Percentiles rank a stretch among this genome's conserved stretches.
Evolutionary conservation across 2,329 filamentous ascomycete genomes (phyloP).

Genomic region (Ramichloridium luteum): DNA sequence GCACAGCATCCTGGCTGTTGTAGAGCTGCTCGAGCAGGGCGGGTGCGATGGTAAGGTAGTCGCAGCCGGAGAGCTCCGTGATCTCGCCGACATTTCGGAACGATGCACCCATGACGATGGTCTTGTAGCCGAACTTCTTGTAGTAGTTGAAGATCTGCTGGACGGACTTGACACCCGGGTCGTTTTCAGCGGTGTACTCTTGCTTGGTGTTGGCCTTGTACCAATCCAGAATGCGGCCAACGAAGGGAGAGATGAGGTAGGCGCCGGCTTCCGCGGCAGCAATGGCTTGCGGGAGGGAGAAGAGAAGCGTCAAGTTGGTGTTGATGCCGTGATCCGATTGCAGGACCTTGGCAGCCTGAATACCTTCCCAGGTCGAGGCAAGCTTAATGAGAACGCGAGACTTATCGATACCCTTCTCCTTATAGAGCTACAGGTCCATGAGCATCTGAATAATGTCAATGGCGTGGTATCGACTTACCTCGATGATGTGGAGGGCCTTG

Average conservation of each 20-base stretch:
- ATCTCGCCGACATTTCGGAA: constrained; percentile 97
- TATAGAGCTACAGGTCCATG: constrained; percentile 62
- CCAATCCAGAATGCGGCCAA: constrained; percentile 98
- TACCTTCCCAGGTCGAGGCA: constrained; percentile 98
- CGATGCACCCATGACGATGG: constrained; percentile 98
- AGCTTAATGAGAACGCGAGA: constrained; percentile 97
- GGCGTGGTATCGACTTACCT: no score
- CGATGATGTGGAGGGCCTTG: constrained; percentile 95
- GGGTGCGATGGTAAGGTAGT: constrained; percentile 97
- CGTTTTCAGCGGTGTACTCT: constrained; percentile 78
- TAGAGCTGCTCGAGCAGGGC: constrained; percentile 87
- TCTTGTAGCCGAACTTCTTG: constrained; percentile 99
- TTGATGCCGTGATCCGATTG: constrained; percentile 94
- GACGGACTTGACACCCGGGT: constrained; percentile 93
- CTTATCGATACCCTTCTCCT: constrained; percentile 80
- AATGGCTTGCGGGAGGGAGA: constrained; percentile 89
- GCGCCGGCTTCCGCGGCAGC: constrained; percentile 88
- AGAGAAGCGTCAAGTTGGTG: constrained; percentile 98
- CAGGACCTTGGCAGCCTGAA: constrained; percentile 95
- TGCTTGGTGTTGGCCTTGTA: constrained; percentile 95
- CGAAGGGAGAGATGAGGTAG: constrained; percentile 98
- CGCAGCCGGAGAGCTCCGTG: constrained; percentile 93
- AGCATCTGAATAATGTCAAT: constrained; percentile 10
- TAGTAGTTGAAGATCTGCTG: constrained; percentile 99
- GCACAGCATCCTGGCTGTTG: constrained; percentile 69